Base-by-base conservation (phyloP, 352 stramenopile genomes). In the Pilasporangium apinafurcum region DNA sequence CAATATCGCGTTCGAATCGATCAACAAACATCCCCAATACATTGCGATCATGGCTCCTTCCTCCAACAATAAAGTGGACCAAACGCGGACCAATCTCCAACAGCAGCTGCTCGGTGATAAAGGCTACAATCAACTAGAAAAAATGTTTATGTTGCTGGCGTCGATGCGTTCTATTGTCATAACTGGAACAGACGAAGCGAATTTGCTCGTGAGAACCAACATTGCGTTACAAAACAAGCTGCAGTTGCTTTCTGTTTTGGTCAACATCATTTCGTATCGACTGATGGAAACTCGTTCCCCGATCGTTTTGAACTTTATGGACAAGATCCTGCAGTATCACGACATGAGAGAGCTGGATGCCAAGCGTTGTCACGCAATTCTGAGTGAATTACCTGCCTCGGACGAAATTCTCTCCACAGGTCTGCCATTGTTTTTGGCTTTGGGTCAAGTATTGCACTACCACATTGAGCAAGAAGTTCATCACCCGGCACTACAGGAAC, bases 41-140 rank as follows among this genome's bases (percentile, higher is more conserved):
- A 90, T 92, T 43, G 68, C 76, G 12, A 86, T 92, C 61, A 76
- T 78, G 56, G 50, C 65, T 5, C 48, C 65, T 5, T 41, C 33
- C n/a, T 47, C 48, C n/a, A 63, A 46, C 14, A 30, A 48, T 13
- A 51, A 55, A 24, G 48, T 45, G 17, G 50, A 35, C 22, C 10
- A 38, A 26, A 40, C 58, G 10, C 39, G 64, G 18, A 70, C 72
- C 44, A 67, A 59, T 5, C 65, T 92, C 31, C 78, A 89, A 49
- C 66, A 58, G 1, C 75, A 87, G 35, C 49, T 92, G 21, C 57
- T 92, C 24, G 80, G 80, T 3, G 73, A 92, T 57, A 92, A 92
- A 40, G 80, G 81, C n/a, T 92, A 89, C 74, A 86, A 83, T 53
- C 78, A 90, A 43, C 66, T 92, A 5, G 65, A 89, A 56, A 86